Percentiles rank a stretch among this genome's conserved stretches.
Conservation (phyloP, 192 early-diverging fungal species). For the Coemansia sp. region DNA sequence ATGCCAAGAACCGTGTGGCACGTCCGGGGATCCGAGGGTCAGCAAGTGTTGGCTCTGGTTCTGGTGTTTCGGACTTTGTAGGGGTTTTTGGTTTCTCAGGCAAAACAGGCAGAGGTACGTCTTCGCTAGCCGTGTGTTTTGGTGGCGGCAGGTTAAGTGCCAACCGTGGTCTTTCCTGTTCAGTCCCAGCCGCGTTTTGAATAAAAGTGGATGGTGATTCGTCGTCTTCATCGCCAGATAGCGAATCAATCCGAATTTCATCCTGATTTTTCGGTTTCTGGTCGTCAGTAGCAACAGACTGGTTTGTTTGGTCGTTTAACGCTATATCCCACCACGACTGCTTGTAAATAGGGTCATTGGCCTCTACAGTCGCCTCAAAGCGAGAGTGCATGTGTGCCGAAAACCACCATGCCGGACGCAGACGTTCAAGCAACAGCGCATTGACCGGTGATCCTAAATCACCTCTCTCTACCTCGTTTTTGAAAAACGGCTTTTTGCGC, state of each 20-base stretch:
- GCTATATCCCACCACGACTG: slow-evolving; percentile 30
- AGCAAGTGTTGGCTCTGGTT: slow-evolving; percentile 3
- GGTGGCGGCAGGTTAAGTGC: slow-evolving; percentile 37
- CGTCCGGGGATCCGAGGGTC: slow-evolving; percentile 30
- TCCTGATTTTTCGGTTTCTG: slow-evolving; percentile 45
- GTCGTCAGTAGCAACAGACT: not conserved
- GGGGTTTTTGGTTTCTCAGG: not conserved
- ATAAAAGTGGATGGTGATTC: not conserved
- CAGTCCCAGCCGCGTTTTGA: not conserved
- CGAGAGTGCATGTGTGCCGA: slow-evolving; percentile 94
- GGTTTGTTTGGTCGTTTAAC: not conserved
- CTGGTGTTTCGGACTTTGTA: not conserved
- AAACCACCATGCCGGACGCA: slow-evolving; percentile 92
- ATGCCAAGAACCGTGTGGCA: slow-evolving; percentile 79
- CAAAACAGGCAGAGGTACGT: not conserved
- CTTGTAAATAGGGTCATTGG: slow-evolving; percentile 29
- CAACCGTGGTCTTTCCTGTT: not conserved
- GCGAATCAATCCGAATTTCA: slow-evolving; percentile 52
- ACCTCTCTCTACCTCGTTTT: slow-evolving; percentile 60
- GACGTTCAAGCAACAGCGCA: slow-evolving; percentile 67
- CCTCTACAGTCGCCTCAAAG: slow-evolving; percentile 72
- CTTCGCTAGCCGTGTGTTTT: slow-evolving; percentile 17
- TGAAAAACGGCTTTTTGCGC: slow-evolving; percentile 70
- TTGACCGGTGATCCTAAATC: slow-evolving; percentile 73
- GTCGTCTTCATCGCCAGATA: slow-evolving; percentile 28